These are phyloP conservation scores for Aspergillus costaricaensis DNA, from an alignment of 2,329 filamentous ascomycete genomes.

Conservation along the genomic window DNA sequence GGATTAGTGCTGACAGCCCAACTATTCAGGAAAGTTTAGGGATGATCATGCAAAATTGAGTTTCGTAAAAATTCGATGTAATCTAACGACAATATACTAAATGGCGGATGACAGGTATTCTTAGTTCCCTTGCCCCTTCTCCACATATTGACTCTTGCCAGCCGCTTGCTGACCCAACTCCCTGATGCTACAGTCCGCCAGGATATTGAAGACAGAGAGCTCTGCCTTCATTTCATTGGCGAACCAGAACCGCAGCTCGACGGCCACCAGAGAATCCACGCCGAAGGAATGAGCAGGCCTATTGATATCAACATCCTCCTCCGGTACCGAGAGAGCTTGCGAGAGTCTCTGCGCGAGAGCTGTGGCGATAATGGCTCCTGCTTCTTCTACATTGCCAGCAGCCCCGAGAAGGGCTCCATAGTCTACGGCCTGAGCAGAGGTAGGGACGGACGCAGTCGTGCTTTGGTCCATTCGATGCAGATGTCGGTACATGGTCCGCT, in stretches of 20 bases:
- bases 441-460: neutral
- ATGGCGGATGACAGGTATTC: too few relatives aligned
- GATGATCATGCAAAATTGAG: too few relatives aligned
- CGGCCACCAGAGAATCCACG: conserved; percentile 32
- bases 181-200: neutral
- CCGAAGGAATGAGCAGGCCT: conserved; percentile 20
- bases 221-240: conserved; percentile 5
- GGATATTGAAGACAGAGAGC: conserved; percentile 10
- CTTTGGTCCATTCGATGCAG: neutral
- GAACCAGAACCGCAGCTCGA: conserved; percentile 14
- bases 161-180: neutral
- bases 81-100: too few relatives aligned
- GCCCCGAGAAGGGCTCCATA: neutral
- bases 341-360: neutral
- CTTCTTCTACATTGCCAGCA: neutral
- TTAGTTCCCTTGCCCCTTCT: neutral
- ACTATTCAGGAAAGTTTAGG: too few relatives aligned
- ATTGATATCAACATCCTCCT: neutral
- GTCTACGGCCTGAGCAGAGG: neutral
- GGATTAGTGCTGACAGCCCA: too few relatives aligned
- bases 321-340: neutral
- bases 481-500: neutral
- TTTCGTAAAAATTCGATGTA: too few relatives aligned
- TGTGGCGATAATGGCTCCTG: neutral
- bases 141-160: neutral